Evolutionary conservation across 2,329 filamentous ascomycete species (phyloP).

Genomic region (Tolypocladium tundrense): DNA sequence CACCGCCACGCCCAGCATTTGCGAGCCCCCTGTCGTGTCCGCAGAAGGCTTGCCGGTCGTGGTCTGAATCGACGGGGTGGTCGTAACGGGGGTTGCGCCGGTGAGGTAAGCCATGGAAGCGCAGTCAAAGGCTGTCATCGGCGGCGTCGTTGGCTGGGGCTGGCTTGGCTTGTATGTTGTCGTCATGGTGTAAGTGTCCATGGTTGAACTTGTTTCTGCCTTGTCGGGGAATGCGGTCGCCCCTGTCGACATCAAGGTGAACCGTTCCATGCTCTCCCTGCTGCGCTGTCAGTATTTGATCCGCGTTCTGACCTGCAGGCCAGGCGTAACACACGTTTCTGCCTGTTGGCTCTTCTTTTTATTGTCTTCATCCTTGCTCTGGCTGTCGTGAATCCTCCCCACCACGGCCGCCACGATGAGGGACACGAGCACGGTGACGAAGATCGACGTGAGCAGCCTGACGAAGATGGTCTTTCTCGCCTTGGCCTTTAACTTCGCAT

Average conservation of each 20-base stretch:
- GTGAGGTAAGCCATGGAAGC: neutral
- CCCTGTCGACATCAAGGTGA: slow-evolving; percentile 3
- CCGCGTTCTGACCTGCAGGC: too few relatives aligned
- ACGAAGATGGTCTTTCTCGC: slow-evolving; percentile 9
- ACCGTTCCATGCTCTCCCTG: slow-evolving; percentile 3
- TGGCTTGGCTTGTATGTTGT: neutral
- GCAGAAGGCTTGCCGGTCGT: neutral
- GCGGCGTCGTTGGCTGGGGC: neutral
- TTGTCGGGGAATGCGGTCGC: neutral
- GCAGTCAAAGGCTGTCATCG: slow-evolving; percentile 1
- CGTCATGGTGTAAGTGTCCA: neutral
- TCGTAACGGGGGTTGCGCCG: neutral
- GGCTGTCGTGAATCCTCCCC: slow-evolving; percentile 8
- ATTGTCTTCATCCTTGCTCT: neutral
- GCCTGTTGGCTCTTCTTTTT: neutral
- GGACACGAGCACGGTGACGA: slow-evolving; percentile 12
- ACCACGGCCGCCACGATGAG: slow-evolving; percentile 14
- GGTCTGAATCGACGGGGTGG: neutral
- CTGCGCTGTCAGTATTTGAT: neutral
- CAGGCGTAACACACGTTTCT: neutral
- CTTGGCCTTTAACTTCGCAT: slow-evolving; percentile 5
- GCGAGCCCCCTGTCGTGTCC: neutral
- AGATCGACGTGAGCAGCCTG: slow-evolving; percentile 11
- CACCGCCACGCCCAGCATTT: slow-evolving; percentile 3
- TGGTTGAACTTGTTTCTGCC: neutral